Conservation (phyloP, 2,329 filamentous ascomycete genomes). For the Paracorniculantispora psalliotae region DNA sequence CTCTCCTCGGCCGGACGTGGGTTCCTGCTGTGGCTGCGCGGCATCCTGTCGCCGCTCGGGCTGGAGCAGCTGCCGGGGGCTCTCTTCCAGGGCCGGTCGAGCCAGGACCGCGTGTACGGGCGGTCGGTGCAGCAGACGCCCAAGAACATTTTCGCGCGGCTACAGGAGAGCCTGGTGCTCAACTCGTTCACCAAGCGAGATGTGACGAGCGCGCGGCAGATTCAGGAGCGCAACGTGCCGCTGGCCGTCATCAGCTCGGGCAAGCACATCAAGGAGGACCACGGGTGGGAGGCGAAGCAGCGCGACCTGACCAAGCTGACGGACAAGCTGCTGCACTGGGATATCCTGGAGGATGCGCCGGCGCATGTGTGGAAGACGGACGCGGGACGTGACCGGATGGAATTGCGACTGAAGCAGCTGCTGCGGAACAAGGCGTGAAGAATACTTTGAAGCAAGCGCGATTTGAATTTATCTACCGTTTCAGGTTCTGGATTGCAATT, state of each 20-base stretch:
- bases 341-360: slow-evolving; percentile 77
- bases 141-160: slow-evolving; percentile 81
- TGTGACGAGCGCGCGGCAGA: slow-evolving; percentile 69
- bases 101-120: slow-evolving; percentile 82
- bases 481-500: not conserved
- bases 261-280: slow-evolving; percentile 58
- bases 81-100: slow-evolving; percentile 72
- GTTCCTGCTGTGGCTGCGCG: slow-evolving; percentile 81
- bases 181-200: slow-evolving; percentile 80
- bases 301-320: slow-evolving; percentile 78
- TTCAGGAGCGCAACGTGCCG: slow-evolving; percentile 71
- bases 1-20: slow-evolving; percentile 65
- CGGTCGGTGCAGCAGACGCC: slow-evolving; percentile 71
- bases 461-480: not conserved
- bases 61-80: slow-evolving; percentile 75
- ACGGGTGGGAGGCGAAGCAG: slow-evolving; percentile 78
- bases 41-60: slow-evolving; percentile 81
- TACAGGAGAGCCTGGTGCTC: slow-evolving; percentile 90
- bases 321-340: slow-evolving; percentile 73
- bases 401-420: slow-evolving; percentile 70
- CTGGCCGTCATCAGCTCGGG: slow-evolving; percentile 81
- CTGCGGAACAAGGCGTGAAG: slow-evolving; percentile 35
- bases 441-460: not conserved
- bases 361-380: slow-evolving; percentile 79
- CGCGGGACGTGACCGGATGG: slow-evolving; percentile 69